A percentile compares a stretch with the other conserved stretches of the same genome.
Evolutionary conservation across 192 early-diverging fungal genomes (phyloP).

Genomic region (Coemansia sp.): DNA sequence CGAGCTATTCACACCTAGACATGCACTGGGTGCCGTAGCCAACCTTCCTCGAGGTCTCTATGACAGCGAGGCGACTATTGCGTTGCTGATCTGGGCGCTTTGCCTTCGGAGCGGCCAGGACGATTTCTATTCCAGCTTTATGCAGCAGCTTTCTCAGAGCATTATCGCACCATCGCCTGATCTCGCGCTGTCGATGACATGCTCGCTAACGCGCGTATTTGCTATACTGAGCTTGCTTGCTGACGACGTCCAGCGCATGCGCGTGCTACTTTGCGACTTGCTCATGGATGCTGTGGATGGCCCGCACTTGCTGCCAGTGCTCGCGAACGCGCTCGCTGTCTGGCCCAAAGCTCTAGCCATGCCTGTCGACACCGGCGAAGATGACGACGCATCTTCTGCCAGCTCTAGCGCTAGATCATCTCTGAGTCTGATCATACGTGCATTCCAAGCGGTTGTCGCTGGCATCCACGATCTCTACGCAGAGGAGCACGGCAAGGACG

Average conservation of each 20-base stretch:
- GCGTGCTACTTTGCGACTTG: slow-evolving; percentile 46
- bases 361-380: slow-evolving; percentile 8
- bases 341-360: slow-evolving; percentile 39
- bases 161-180: slow-evolving; percentile 21
- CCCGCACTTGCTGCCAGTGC: slow-evolving; percentile 41
- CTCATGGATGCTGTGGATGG: slow-evolving; percentile 54
- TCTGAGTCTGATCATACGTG: slow-evolving; percentile 38
- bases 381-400: background rate
- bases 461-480: slow-evolving; percentile 53
- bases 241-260: slow-evolving; percentile 42
- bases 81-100: slow-evolving; percentile 34
- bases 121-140: slow-evolving; percentile 26
- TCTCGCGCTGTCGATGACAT: slow-evolving; percentile 20
- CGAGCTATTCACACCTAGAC: background rate
- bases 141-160: slow-evolving; percentile 31
- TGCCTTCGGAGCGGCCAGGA: slow-evolving; percentile 31
- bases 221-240: slow-evolving; percentile 37
- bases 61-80: slow-evolving; percentile 22
- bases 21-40: background rate
- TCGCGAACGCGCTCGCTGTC: slow-evolving; percentile 38
- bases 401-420: background rate
- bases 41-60: slow-evolving; percentile 20
- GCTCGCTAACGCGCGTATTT: slow-evolving; percentile 47
- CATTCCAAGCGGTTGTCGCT: slow-evolving; percentile 46
- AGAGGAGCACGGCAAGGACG: slow-evolving; percentile 33